These are phyloP conservation scores for Aspergillus homomorphus DNA, from an alignment of 495 filamentous ascomycete species.

Conservation along the genomic window DNA sequence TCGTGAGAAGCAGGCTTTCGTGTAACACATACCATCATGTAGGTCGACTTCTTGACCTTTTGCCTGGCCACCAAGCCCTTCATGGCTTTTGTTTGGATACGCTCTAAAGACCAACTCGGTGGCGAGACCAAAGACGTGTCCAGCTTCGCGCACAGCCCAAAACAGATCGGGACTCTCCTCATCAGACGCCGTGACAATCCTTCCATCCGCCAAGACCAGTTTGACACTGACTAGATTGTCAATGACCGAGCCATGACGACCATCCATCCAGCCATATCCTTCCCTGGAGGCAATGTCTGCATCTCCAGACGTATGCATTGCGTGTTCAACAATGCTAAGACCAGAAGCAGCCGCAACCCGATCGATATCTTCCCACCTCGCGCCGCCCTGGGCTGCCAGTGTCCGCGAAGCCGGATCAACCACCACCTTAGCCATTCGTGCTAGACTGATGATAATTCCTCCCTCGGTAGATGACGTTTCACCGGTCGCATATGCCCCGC, in stretches of 20 bases:
- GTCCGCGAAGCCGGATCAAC: conserved; percentile 39
- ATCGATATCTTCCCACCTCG: conserved; percentile 51
- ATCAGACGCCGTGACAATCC: conserved; percentile 27
- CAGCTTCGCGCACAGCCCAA: conserved; percentile 44
- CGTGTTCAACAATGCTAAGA: conserved; percentile 48
- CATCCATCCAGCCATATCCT: conserved; percentile 48
- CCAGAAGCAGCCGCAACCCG: conserved; percentile 36
- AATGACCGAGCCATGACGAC: conserved; percentile 42
- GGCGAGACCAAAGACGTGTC: conserved; percentile 39
- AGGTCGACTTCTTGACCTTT: no score
- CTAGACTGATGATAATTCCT: conserved; percentile 50
- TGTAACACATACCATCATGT: no score
- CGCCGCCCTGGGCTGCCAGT: conserved; percentile 46
- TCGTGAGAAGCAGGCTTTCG: no score
- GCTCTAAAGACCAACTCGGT: conserved; percentile 34
- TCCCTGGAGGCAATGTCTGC: conserved; percentile 53
- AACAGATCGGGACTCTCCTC: conserved; percentile 35
- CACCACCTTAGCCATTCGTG: conserved; percentile 38
- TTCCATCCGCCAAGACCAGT: conserved; percentile 48
- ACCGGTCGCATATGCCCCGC: conserved; percentile 17
- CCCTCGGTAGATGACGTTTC: conserved; percentile 17
- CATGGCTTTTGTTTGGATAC: not conserved
- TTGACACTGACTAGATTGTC: conserved; percentile 45
- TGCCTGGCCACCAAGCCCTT: no score
- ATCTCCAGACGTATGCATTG: conserved; percentile 38